A percentile compares a stretch with the other conserved stretches of the same genome.
Conservation (phyloP, 768 basidiomycete genomes). For the Tylopilus sp. region DNA sequence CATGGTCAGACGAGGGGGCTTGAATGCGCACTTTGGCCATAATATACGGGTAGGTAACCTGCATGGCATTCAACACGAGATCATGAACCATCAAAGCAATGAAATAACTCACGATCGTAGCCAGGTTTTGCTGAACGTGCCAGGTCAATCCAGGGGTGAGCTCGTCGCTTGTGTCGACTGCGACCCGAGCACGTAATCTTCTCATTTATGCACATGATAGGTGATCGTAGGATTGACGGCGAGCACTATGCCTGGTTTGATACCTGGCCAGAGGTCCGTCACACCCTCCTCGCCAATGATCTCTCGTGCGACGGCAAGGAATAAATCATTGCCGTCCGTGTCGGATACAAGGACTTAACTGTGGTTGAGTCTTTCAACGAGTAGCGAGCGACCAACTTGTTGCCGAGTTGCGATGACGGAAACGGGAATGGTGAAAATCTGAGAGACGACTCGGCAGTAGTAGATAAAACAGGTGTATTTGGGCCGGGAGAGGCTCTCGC, state of each 20-base stretch:
- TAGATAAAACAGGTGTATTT: conserved; percentile 61
- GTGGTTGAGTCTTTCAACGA: background rate
- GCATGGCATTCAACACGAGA: conserved; percentile 1
- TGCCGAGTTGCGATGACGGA: no score
- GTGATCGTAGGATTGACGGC: no score
- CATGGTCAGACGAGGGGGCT: conserved; percentile 65
- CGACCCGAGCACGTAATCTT: conserved; percentile 52
- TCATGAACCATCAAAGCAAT: no score
- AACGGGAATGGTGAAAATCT: conserved; percentile 98
- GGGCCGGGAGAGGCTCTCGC: conserved; percentile 57
- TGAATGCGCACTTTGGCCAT: conserved; percentile 97
- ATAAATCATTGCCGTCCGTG: conserved; percentile 50
- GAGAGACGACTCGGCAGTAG: conserved; percentile 81
- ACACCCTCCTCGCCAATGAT: conserved; percentile 89
- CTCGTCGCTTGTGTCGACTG: conserved; percentile 56
- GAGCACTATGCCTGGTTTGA: no score
- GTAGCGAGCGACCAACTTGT: conserved; percentile 53
- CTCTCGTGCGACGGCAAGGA: conserved; percentile 76
- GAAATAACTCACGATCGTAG: conserved; percentile 96
- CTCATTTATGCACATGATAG: no score
- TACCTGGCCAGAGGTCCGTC: conserved; percentile 80
- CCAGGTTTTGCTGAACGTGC: conserved; percentile 91
- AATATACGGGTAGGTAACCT: conserved; percentile 95
- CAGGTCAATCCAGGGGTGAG: no score
- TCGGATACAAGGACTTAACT: background rate